Conservation (phyloP, 2,329 filamentous ascomycete species). For the Bipolaris cookei region DNA sequence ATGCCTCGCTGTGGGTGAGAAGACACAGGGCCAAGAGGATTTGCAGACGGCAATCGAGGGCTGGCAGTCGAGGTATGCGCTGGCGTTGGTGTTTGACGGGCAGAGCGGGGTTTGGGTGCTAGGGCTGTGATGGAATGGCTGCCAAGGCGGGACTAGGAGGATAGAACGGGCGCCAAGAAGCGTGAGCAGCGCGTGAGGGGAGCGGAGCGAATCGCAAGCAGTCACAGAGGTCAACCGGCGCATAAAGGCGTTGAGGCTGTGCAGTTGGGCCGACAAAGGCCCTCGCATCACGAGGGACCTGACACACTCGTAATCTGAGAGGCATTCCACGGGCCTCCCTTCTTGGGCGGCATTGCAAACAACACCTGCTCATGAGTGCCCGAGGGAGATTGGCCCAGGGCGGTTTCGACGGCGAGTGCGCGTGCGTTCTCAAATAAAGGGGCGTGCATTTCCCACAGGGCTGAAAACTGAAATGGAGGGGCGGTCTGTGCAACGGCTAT, state of each 20-base stretch:
- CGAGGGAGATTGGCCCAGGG: slow-evolving; percentile 11
- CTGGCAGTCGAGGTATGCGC: not conserved
- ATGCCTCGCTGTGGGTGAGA: slow-evolving; percentile 12
- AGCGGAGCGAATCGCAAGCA: slow-evolving; percentile 29
- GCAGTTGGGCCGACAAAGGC: slow-evolving; percentile 23
- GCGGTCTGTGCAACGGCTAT: slow-evolving; percentile 24
- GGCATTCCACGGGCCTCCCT: not conserved
- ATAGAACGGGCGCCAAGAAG: slow-evolving; percentile 12
- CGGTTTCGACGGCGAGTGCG: slow-evolving; percentile 2
- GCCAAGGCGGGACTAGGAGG: slow-evolving; percentile 25
- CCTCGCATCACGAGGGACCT: slow-evolving; percentile 13
- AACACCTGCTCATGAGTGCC: slow-evolving; percentile 8
- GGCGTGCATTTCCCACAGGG: slow-evolving; percentile 13
- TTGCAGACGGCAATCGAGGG: slow-evolving; percentile 9
- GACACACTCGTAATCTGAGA: slow-evolving; percentile 21
- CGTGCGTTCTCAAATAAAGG: slow-evolving; percentile 12
- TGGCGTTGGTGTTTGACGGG: slow-evolving; percentile 10
- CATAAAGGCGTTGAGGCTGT: slow-evolving; percentile 46
- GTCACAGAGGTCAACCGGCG: slow-evolving; percentile 22
- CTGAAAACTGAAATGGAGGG: slow-evolving; percentile 14
- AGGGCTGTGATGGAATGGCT: not conserved
- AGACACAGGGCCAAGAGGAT: slow-evolving; percentile 14
- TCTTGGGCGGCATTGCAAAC: slow-evolving; percentile 6
- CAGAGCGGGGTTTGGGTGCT: slow-evolving; percentile 14
- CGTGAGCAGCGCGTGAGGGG: slow-evolving; percentile 17